These are phyloP conservation scores for Metarhizium rileyi DNA, from an alignment of 2,329 filamentous ascomycete species.

Conservation along the genomic window DNA sequence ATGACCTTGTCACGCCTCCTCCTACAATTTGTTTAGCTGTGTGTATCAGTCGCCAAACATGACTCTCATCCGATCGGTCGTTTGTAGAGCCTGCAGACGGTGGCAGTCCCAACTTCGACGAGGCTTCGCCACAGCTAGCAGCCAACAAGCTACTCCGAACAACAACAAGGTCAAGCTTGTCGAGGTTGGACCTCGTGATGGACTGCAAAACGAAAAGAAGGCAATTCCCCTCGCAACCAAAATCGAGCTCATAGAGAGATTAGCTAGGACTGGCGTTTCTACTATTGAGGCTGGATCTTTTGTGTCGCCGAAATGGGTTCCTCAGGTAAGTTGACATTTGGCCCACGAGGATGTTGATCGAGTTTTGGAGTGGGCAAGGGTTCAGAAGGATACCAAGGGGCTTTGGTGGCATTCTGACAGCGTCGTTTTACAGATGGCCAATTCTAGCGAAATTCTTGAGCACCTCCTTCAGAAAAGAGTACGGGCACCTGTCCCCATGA, in stretches of 20 bases:
- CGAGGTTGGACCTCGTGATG: slow-evolving; percentile 77
- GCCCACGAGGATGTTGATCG: background rate
- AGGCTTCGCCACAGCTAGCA: slow-evolving; percentile 30
- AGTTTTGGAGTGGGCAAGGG: too few relatives aligned
- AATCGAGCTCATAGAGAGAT: slow-evolving; percentile 61
- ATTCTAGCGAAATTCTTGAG: slow-evolving; percentile 64
- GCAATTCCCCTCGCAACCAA: slow-evolving; percentile 63
- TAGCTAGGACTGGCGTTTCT: slow-evolving; percentile 57
- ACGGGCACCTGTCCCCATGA: slow-evolving; percentile 44
- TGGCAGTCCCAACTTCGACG: slow-evolving; percentile 22
- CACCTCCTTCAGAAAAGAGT: slow-evolving; percentile 53
- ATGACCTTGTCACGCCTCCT: background rate
- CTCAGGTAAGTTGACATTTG: slow-evolving; percentile 47
- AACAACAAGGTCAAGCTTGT: slow-evolving; percentile 54
- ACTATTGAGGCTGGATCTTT: slow-evolving; percentile 78
- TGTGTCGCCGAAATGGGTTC: slow-evolving; percentile 76
- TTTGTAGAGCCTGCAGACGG: slow-evolving; percentile 30
- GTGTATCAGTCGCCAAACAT: slow-evolving; percentile 15
- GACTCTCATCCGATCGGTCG: slow-evolving; percentile 25
- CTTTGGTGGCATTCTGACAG: background rate
- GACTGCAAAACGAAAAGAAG: slow-evolving; percentile 76
- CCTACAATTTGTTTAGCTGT: background rate
- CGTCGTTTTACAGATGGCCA: slow-evolving; percentile 53
- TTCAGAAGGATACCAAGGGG: too few relatives aligned
- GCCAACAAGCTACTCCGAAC: slow-evolving; percentile 20